These are phyloP conservation scores for Kluyveromyces siamensis DNA, from an alignment of 805 yeast genomes.

Conservation along the genomic window DNA sequence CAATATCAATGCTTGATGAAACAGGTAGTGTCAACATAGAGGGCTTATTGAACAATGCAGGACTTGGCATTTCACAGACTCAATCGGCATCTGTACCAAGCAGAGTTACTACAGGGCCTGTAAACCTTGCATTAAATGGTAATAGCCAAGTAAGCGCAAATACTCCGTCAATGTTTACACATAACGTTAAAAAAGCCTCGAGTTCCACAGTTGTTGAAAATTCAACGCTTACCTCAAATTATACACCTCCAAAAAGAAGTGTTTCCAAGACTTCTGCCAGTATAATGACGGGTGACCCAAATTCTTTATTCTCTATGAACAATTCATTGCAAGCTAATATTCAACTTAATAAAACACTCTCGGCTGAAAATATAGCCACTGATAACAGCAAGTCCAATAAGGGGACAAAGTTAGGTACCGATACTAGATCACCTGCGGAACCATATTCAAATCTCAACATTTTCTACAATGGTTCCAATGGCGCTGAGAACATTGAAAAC, in stretches of 20 bases:
- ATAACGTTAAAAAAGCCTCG: neutral
- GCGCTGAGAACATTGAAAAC: neutral
- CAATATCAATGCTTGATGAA: slow-evolving; percentile 64
- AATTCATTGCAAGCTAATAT: slow-evolving; percentile 10
- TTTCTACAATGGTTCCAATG: slow-evolving; percentile 4
- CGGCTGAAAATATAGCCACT: slow-evolving; percentile 4
- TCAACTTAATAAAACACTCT: slow-evolving; percentile 8
- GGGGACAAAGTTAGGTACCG: neutral
- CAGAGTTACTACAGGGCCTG: neutral
- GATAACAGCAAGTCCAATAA: neutral
- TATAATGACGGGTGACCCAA: slow-evolving; percentile 6
- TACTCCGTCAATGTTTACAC: neutral
- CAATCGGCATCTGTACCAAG: neutral
- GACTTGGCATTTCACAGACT: neutral
- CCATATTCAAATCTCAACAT: slow-evolving; percentile 12
- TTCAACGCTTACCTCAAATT: neutral
- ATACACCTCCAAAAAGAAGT: neutral
- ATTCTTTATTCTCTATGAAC: slow-evolving; percentile 14
- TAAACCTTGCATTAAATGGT: neutral
- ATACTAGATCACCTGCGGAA: slow-evolving; percentile 1
- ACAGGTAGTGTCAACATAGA: slow-evolving; percentile 54
- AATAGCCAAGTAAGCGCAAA: neutral
- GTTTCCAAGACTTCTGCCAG: slow-evolving; percentile 4
- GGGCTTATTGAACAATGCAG: slow-evolving; percentile 1
- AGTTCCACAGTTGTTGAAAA: neutral